Conservation (phyloP, 1,139 yeast species). For the Zygoascus hellenicus region DNA sequence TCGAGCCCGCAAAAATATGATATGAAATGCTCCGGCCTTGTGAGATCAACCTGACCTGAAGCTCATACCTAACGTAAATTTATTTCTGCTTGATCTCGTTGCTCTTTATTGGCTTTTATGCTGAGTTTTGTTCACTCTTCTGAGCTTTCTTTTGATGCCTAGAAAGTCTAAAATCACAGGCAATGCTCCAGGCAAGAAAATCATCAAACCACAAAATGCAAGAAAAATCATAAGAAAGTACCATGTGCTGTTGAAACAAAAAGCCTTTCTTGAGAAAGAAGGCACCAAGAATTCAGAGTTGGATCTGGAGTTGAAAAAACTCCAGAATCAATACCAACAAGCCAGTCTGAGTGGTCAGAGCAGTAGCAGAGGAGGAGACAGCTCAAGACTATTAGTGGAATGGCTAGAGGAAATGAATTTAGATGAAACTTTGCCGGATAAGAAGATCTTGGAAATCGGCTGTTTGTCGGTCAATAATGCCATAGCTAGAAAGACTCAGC, state of each 20-base stretch:
- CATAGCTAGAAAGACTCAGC: conserved; percentile 37
- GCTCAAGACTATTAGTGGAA: conserved; percentile 64
- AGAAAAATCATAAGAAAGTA: conserved; percentile 33
- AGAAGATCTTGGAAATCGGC: conserved; percentile 71
- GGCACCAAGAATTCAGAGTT: conserved; percentile 15
- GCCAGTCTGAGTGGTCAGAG: conserved; percentile 87
- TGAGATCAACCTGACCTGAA: no score
- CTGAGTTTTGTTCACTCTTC: no score
- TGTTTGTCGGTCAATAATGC: conserved; percentile 62
- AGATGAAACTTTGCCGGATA: conserved; percentile 14
- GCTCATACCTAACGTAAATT: no score
- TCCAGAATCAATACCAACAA: conserved; percentile 62
- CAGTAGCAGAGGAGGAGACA: conserved; percentile 77
- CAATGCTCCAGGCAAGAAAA: conserved; percentile 13
- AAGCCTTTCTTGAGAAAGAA: conserved; percentile 21
- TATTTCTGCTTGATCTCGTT: no score
- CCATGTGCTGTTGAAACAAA: conserved; percentile 32
- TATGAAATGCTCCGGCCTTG: no score
- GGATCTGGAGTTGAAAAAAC: conserved; percentile 15
- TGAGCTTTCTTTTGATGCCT: background rate
- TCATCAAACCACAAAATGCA: conserved; percentile 25
- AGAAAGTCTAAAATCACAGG: conserved; percentile 15
- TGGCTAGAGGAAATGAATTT: conserved; percentile 47
- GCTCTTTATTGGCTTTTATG: no score
- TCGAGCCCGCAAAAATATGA: no score